These are phyloP conservation scores for Rutstroemia sp. DNA, from an alignment of 2,329 filamentous ascomycete genomes.

Conservation along the genomic window DNA sequence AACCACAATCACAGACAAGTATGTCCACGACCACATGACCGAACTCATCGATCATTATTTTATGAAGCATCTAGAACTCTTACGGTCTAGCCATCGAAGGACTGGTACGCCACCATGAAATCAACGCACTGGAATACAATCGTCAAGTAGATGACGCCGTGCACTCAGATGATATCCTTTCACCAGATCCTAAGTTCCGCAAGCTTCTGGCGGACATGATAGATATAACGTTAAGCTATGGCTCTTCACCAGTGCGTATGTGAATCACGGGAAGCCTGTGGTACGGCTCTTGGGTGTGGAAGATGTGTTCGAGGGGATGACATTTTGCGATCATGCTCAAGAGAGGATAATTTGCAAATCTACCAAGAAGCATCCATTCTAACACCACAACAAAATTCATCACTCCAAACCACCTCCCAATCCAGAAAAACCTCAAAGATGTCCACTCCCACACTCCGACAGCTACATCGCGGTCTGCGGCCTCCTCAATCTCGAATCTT, in stretches of 20 bases:
- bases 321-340: conserved; percentile 81
- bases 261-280: conserved; percentile 79
- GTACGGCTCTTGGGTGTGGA: conserved; percentile 74
- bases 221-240: conserved; percentile 76
- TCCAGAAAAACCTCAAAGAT: background rate
- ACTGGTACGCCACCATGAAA: conserved; percentile 86
- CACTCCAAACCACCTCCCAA: conserved; percentile 4
- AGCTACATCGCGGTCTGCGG: conserved; percentile 2
- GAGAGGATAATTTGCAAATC: conserved; percentile 77
- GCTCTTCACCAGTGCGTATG: conserved; percentile 95
- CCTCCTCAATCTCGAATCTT: background rate
- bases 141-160: conserved; percentile 89
- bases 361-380: conserved; percentile 61
- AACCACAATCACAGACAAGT: conserved; percentile 50
- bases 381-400: conserved; percentile 7
- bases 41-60: conserved; percentile 58
- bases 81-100: conserved; percentile 98
- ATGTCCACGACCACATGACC: conserved; percentile 85
- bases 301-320: conserved; percentile 89
- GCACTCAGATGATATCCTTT: conserved; percentile 77
- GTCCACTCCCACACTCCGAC: background rate
- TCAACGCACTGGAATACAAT: conserved; percentile 93
- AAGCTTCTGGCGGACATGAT: conserved; percentile 72
- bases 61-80: conserved; percentile 62
- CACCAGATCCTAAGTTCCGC: conserved; percentile 67